phyloP scores from a whole-genome alignment of 768 basidiomycete species.

The Lyophyllum atratum region DNA sequence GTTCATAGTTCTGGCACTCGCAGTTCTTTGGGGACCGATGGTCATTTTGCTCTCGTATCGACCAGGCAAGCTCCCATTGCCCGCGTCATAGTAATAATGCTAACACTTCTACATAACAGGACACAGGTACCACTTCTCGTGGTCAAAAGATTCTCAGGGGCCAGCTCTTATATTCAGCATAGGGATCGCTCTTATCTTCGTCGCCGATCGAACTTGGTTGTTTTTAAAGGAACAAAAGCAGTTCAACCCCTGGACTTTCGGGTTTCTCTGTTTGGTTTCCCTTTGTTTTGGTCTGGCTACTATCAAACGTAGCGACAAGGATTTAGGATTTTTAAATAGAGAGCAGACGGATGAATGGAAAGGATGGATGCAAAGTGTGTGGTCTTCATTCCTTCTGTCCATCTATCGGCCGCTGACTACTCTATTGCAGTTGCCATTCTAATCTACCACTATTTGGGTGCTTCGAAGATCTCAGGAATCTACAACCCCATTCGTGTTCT shows the following conservation, averaged over 20 bases:
- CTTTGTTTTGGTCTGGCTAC: constrained; percentile 64
- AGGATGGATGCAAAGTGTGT: constrained; percentile 95
- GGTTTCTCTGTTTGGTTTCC: constrained; percentile 51
- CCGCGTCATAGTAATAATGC: not conserved
- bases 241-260: constrained; percentile 71
- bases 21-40: constrained; percentile 55
- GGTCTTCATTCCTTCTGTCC: not conserved
- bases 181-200: constrained; percentile 67
- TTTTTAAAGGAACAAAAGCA: constrained; percentile 92
- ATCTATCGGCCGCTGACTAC: constrained; percentile 9
- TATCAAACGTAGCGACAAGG: constrained; percentile 72
- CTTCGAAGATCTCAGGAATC: constrained; percentile 89
- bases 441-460: constrained; percentile 90
- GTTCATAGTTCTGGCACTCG: constrained; percentile 45
- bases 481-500: constrained; percentile 90
- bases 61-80: constrained; percentile 15
- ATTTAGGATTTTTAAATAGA: constrained; percentile 86
- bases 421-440: constrained; percentile 70
- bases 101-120: constrained; percentile 2
- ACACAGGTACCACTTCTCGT: constrained; percentile 5
- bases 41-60: constrained; percentile 33
- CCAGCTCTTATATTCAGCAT: constrained; percentile 65
- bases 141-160: constrained; percentile 36
- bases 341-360: constrained; percentile 98
- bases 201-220: constrained; percentile 83